Conservation (phyloP, 2,329 filamentous ascomycete genomes). For the Eurotiales sp. region DNA sequence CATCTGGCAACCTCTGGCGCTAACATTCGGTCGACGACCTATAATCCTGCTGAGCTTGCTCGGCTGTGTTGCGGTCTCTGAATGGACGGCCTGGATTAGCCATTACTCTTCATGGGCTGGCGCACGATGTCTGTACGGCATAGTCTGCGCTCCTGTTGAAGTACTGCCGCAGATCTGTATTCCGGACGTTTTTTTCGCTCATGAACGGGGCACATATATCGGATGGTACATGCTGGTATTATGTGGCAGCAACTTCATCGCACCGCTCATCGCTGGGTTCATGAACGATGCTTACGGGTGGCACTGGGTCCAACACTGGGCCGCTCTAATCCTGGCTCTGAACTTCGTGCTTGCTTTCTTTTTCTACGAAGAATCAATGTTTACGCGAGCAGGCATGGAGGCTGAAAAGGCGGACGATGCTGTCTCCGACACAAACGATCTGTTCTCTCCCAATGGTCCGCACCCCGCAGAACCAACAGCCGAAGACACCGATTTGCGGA, state of each 20-base stretch:
- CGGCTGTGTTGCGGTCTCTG: constrained; percentile 11
- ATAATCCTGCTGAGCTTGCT: constrained; percentile 17
- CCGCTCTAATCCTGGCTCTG: constrained; percentile 51
- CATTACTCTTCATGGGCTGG: constrained; percentile 13
- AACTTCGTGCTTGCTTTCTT: constrained; percentile 54
- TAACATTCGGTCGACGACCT: constrained; percentile 25
- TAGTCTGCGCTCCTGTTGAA: constrained; percentile 48
- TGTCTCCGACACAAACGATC: constrained; percentile 14
- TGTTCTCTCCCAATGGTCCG: background rate
- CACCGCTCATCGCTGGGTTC: constrained; percentile 49
- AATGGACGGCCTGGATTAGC: constrained; percentile 15
- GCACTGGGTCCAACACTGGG: constrained; percentile 52
- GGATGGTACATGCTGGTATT: constrained; percentile 44
- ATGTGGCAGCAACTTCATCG: constrained; percentile 44
- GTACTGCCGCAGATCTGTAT: constrained; percentile 47
- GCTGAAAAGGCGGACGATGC: constrained; percentile 20
- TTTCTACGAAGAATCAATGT: constrained; percentile 60
- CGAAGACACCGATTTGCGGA: constrained; percentile 1
- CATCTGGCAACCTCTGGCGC: constrained; percentile 33
- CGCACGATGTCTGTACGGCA: constrained; percentile 36
- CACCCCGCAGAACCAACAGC: background rate
- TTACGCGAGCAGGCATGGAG: constrained; percentile 37
- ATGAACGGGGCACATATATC: constrained; percentile 43
- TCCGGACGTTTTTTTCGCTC: constrained; percentile 45
- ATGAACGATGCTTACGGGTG: constrained; percentile 49